Conservation (phyloP, 2,329 filamentous ascomycete genomes). For the Pseudopithomyces maydicus region DNA sequence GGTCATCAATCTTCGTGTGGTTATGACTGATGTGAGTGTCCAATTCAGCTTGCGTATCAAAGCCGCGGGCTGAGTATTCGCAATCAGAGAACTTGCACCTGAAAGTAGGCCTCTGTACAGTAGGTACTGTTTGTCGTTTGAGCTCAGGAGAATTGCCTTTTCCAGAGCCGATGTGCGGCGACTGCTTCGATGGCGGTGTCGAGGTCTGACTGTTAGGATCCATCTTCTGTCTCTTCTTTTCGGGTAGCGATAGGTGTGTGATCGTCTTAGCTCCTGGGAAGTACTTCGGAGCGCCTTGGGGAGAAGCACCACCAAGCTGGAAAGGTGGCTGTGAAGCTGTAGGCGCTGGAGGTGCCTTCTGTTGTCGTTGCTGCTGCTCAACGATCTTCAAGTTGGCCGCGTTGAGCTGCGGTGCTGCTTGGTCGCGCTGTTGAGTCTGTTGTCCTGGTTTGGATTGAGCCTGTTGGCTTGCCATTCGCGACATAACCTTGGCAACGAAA, state of each 20-base stretch:
- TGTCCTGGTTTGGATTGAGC: conserved; percentile 7
- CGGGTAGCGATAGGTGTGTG: conserved; percentile 63
- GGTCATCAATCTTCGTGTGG: conserved; percentile 61
- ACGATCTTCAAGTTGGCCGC: conserved; percentile 45
- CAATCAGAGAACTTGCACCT: conserved; percentile 60
- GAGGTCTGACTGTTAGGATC: conserved; percentile 47
- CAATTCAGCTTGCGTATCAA: conserved; percentile 59
- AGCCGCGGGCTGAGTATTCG: conserved; percentile 59
- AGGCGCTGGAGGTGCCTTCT: conserved; percentile 55
- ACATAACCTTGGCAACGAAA: conserved; percentile 36
- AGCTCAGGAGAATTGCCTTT: conserved; percentile 52
- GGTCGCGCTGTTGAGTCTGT: conserved; percentile 19
- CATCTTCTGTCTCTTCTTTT: conserved; percentile 61
- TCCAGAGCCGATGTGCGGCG: conserved; percentile 43
- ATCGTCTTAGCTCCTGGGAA: conserved; percentile 57
- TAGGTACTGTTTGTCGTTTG: conserved; percentile 50
- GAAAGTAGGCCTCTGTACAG: conserved; percentile 53
- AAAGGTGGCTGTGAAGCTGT: conserved; percentile 60
- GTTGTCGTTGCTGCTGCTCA: conserved; percentile 55
- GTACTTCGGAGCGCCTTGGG: conserved; percentile 62
- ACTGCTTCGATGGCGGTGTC: conserved; percentile 48
- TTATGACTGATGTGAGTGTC: conserved; percentile 59
- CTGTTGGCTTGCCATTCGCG: conserved; percentile 21
- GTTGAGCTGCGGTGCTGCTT: conserved; percentile 38
- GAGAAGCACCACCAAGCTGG: conserved; percentile 55